Conservation (phyloP, 768 basidiomycete genomes). For the Kwoniella sp. region DNA sequence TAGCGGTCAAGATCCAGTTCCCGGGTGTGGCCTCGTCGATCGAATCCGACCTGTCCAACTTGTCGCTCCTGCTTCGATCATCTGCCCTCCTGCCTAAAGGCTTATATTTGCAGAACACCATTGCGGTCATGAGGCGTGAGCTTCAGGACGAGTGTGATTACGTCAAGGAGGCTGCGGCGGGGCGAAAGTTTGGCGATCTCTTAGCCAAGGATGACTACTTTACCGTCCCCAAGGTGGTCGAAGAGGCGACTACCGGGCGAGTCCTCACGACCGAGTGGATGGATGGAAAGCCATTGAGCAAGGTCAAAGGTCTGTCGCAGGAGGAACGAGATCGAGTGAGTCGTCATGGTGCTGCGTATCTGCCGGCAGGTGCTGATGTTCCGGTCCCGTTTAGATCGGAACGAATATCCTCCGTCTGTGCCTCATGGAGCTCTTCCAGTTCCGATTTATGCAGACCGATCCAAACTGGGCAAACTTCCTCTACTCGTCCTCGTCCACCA, state of each 20-base stretch:
- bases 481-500: conserved; percentile 57
- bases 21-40: conserved; percentile 86
- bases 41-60: conserved; percentile 76
- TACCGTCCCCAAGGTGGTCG: conserved; percentile 75
- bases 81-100: conserved; percentile 80
- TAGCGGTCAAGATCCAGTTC: conserved; percentile 82
- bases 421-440: conserved; percentile 81
- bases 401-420: conserved; percentile 75
- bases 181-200: conserved; percentile 57
- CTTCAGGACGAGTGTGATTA: conserved; percentile 92
- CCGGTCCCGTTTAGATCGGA: conserved; percentile 63
- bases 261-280: conserved; percentile 89
- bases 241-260: conserved; percentile 70
- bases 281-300: conserved; percentile 71
- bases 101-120: conserved; percentile 80
- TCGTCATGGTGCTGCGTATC: not conserved
- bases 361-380: not conserved
- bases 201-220: conserved; percentile 59
- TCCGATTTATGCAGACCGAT: conserved; percentile 94
- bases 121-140: conserved; percentile 83
- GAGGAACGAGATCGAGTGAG: conserved; percentile 68
- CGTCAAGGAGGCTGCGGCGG: conserved; percentile 68
- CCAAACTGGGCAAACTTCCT: conserved; percentile 99
- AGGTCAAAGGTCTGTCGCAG: conserved; percentile 56
- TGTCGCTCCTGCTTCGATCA: conserved; percentile 74